A percentile compares a stretch with the other conserved stretches of the same genome.
Conservation (phyloP, 768 basidiomycete species). For the Lactarius sp. region DNA sequence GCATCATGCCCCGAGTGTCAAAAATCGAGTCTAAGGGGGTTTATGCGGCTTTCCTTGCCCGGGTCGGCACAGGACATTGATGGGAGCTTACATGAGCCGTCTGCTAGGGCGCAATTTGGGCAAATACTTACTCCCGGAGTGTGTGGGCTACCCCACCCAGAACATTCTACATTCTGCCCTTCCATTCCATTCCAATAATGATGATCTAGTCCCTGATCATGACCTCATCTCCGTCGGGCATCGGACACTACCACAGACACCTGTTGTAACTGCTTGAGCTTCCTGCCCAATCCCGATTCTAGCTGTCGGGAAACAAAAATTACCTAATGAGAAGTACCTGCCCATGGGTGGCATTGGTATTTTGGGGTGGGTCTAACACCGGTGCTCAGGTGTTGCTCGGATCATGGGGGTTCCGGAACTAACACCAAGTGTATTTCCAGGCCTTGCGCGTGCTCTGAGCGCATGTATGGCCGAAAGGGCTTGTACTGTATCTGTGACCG, state of each 20-base stretch:
- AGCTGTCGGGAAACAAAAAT: slow-evolving; percentile 41
- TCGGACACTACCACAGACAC: slow-evolving; percentile 70
- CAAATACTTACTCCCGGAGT: background rate
- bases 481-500: too few relatives aligned
- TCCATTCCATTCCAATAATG: slow-evolving; percentile 62
- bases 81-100: slow-evolving; percentile 15
- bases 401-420: slow-evolving; percentile 68
- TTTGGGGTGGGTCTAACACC: too few relatives aligned
- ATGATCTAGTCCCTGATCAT: slow-evolving; percentile 35
- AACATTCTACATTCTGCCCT: background rate
- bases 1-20: background rate
- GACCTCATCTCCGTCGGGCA: slow-evolving; percentile 53
- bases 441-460: slow-evolving; percentile 58
- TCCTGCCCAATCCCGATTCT: slow-evolving; percentile 63
- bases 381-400: too few relatives aligned
- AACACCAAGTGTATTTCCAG: slow-evolving; percentile 32
- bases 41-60: background rate
- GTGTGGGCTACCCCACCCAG: background rate
- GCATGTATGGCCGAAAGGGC: slow-evolving; percentile 54
- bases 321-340: too few relatives aligned
- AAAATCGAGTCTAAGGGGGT: slow-evolving; percentile 7
- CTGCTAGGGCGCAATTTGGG: background rate
- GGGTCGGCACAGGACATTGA: background rate
- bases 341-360: too few relatives aligned
- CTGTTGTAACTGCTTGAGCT: slow-evolving; percentile 52